These are phyloP conservation scores for Parasarocladium wereldwijsianum DNA, from an alignment of 2,329 filamentous ascomycete genomes.

Conservation along the genomic window DNA sequence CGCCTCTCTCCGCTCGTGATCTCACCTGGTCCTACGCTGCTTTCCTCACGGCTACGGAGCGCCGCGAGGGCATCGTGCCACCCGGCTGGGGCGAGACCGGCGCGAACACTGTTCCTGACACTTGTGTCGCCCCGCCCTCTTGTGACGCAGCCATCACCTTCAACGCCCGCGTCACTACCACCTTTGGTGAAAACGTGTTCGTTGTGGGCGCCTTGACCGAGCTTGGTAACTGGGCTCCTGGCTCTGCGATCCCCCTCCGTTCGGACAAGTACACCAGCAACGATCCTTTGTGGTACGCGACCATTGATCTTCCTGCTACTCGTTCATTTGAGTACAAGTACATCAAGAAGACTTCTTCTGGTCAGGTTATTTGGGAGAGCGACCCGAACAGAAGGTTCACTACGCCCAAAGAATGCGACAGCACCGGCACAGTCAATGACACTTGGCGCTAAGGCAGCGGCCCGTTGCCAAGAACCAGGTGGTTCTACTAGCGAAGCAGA, in stretches of 20 bases:
- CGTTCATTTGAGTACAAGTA: constrained; percentile 53
- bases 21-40: constrained; percentile 63
- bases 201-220: constrained; percentile 42
- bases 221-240: constrained; percentile 48
- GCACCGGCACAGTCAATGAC: no score
- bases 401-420: no score
- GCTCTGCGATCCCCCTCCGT: constrained; percentile 38
- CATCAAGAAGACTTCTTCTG: constrained; percentile 40
- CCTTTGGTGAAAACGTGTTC: constrained; percentile 49
- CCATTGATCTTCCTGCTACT: constrained; percentile 40
- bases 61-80: constrained; percentile 40
- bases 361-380: constrained; percentile 47
- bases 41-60: constrained; percentile 47
- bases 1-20: constrained; percentile 48
- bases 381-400: constrained; percentile 45
- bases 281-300: constrained; percentile 47
- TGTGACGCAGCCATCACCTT: constrained; percentile 42
- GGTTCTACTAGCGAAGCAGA: no score
- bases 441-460: no score
- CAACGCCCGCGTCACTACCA: constrained; percentile 40
- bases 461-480: no score
- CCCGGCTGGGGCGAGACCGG: constrained; percentile 43
- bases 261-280: constrained; percentile 41
- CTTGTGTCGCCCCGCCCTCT: constrained; percentile 36
- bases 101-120: constrained; percentile 28